Evolutionary conservation across 768 basidiomycete species (phyloP), one percentile per base, ranked within the genome.

Genomic region (Russula compacta): DNA sequence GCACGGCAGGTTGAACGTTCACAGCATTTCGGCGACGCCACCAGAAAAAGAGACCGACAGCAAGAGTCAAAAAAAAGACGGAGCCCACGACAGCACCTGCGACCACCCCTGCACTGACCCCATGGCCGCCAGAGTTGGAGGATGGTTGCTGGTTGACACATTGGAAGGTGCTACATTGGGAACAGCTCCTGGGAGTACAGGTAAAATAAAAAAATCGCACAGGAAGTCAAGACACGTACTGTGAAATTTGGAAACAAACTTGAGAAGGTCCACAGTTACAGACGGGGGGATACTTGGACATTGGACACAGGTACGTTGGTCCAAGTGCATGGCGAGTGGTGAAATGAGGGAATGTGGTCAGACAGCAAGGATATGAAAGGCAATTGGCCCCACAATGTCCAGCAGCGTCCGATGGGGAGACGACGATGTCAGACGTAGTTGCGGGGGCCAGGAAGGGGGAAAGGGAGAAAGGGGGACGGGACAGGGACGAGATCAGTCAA

Each of bases 51-150:
- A 79, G 71, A 46, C 72, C 71, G 40, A 84, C 65, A 12, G 77
- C 79, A 43, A 81, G 69, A 11, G 75, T 78, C 47, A 91, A 73
- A 69, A 88, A 80, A 10, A 85, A 68, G 46, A 92, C 67, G 11
- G 78, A 77, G 38, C 83, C 88, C 35, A 89, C 74, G 59, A 92
- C 78, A 44, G 83, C 87, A 50, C 87, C 89, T 19, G 86, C 89
- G 19, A 89, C 77, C 3, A 85, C 87, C 47, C 87, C 88, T 56
- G 81, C 78, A 69, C 85, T 84, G 53, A 83, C 73, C 10, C 82
- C 81, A 4, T 14, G 42, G 70, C 56, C 15, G 70, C 56, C 15
- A 43, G 40, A 66, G 63, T 24, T 48, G 43, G 14, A 55, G 59
- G 32, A 60, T 53, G 36, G 54, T 63, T 19, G 32, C 19, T 55